Base-by-base conservation (phyloP, 2,329 filamentous ascomycete genomes). In the Helotiales sp. region DNA sequence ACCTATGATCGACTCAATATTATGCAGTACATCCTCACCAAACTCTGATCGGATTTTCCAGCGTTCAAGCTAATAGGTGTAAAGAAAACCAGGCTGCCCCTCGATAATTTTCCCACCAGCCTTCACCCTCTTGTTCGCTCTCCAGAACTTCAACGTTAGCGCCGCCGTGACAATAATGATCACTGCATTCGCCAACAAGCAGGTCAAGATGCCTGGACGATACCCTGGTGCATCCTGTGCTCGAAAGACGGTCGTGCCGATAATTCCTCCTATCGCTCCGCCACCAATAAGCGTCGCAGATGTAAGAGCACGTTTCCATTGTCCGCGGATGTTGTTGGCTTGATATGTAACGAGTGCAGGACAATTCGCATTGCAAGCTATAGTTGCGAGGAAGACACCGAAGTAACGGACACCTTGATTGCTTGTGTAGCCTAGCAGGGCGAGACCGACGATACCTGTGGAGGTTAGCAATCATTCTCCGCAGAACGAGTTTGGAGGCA, bases 231-330 rank as follows among this genome's bases (percentile, higher is more conserved):
- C 66, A 67, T 86, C 84, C 72, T 85, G 69, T 0, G 67, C 63
- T 65, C 86, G 80, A 74, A 93, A 95, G 13, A 93, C 86, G 56
- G 91, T 76, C 64, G 83, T 84, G 25, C 89, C 89, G 1, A 84
- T 83, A 61, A 95, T 93, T 31, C 91, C 90, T 33, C 91, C 91
- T 25, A 95, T 77, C 1, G 89, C 90, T 6, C 90, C 90, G 49
- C 89, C 84, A 1, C 87, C 88, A 3, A 95, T 88, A 2, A 93
- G 80, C 0, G 86, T 88, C 2, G 90, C 89, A 58, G 85, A 89
- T 71, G 84, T 87, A 65, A 95, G 87, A 0, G 90, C 90, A 48
- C 91, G 84, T 76, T 93, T 96, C 89, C 90, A 95, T 75, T 95
- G 90, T 0, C 90, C 91, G 52, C 90, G 86, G 69, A 95, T 54